These are phyloP conservation scores for Yamadazyma insecticola DNA, from an alignment of 805 yeast species.

Conservation along the genomic window DNA sequence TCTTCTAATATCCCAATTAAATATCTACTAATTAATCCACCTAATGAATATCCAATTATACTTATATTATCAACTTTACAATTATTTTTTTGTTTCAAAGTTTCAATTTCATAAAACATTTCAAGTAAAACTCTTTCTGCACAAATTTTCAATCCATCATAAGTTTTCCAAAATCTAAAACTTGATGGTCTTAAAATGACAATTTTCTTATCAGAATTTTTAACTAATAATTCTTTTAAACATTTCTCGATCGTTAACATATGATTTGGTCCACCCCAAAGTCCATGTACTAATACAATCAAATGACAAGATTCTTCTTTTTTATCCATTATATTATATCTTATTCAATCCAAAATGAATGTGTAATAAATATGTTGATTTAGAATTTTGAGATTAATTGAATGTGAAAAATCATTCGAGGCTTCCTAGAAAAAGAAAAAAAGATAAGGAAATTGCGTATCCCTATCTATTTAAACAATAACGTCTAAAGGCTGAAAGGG, in stretches of 20 bases:
- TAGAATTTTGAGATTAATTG: too few species aligned
- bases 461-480: too few species aligned
- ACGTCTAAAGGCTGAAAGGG: too few species aligned
- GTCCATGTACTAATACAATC: conserved; percentile 38
- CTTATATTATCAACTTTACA: conserved; percentile 59
- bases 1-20: conserved; percentile 56
- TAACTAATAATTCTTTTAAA: conserved; percentile 20
- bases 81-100: conserved; percentile 24
- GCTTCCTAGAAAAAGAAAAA: too few species aligned
- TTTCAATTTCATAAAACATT: conserved; percentile 36
- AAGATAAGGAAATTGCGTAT: too few species aligned
- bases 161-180: conserved; percentile 41
- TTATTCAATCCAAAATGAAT: too few species aligned
- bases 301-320: conserved; percentile 22
- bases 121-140: conserved; percentile 32
- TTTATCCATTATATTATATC: too few species aligned
- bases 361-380: too few species aligned
- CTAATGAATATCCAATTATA: conserved; percentile 82
- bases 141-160: conserved; percentile 36
- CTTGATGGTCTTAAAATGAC: conserved; percentile 35
- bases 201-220: conserved; percentile 21
- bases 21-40: conserved; percentile 81
- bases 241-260: conserved; percentile 33
- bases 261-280: conserved; percentile 42
- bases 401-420: too few species aligned